phyloP scores from a whole-genome alignment of 805 yeast species.

The Metschnikowia continentalis region DNA sequence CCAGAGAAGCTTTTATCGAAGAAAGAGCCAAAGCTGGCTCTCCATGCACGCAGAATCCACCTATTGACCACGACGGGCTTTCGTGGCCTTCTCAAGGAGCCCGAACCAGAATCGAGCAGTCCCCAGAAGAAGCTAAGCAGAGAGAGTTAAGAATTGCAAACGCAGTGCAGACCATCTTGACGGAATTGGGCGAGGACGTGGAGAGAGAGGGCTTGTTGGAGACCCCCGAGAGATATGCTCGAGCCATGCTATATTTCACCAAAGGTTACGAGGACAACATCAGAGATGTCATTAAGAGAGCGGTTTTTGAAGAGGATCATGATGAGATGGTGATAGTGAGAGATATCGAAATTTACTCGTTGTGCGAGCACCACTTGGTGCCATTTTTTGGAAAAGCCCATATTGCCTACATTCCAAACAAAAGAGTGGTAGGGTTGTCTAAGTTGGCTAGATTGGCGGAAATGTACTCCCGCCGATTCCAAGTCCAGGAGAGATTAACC shows the following conservation, averaged over 20 bases:
- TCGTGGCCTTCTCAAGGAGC: constrained; percentile 95
- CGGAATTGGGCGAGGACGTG: constrained; percentile 89
- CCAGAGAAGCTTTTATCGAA: constrained; percentile 44
- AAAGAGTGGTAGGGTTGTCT: constrained; percentile 85
- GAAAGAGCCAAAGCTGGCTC: constrained; percentile 73
- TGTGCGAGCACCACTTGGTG: constrained; percentile 97
- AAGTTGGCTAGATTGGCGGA: constrained; percentile 95
- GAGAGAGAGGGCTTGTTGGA: constrained; percentile 84
- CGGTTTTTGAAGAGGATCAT: constrained; percentile 96
- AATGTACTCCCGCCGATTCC: constrained; percentile 92
- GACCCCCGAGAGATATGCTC: constrained; percentile 94
- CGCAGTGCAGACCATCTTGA: constrained; percentile 74
- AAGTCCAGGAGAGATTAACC: constrained; percentile 96
- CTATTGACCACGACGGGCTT: constrained; percentile 84
- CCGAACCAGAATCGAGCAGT: constrained; percentile 64
- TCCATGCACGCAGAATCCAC: constrained; percentile 78
- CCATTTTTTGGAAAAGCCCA: constrained; percentile 97
- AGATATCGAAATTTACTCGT: constrained; percentile 86
- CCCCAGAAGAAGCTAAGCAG: constrained; percentile 56
- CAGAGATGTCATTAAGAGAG: constrained; percentile 85
- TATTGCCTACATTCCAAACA: constrained; percentile 96
- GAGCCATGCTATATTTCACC: constrained; percentile 93
- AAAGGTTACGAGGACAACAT: constrained; percentile 95
- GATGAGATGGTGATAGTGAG: constrained; percentile 98
- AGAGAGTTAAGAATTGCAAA: constrained; percentile 75